Evolutionary conservation across 2,329 filamentous ascomycete genomes (phyloP), one percentile per base, ranked within the genome.

Genomic region (Trichoderma sp.): DNA sequence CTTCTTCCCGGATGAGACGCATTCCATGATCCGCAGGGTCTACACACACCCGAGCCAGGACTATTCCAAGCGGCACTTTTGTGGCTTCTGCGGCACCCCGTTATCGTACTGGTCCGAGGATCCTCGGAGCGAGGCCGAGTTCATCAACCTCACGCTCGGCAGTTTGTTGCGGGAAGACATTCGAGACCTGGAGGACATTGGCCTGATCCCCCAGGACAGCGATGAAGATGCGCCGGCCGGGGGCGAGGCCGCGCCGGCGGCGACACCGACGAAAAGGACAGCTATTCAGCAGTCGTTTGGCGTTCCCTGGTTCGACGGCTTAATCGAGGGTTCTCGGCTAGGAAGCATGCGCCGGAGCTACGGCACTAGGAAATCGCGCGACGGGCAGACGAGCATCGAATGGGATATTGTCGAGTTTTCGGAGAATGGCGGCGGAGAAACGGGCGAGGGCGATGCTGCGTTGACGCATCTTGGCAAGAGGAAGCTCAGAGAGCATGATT

Each of bases 81-180:
- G 94, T 80, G 94, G 94, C 29, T 96, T 92, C 82, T 97, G 94
- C 78, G 94, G 94, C 64, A 97, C 94, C 0, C 91, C 92, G 14
- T 83, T 97, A 66, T 91, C 91, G 0, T 93, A 91, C 74, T 97
- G 93, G 93, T 91, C 89, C 58, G 94, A 97, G 78, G 80, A 87
- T 29, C 91, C 92, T 0, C 82, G 80, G 0, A 84, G 84, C 63
- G 92, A 96, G 77, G 90, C 91, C 14, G 89, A 94, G 8, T 95
- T 87, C 77, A 93, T 97, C 81, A 90, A 89, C 70, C 83, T 97
- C 69, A 92, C 93, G 0, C 83, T 97, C n/a, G 92, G 92, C 5
- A 95, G 91, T 73, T 82, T 97, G 65, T 77, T 87, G 47, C 85
- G 86, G 6, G 88, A 92, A 68, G 92, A 96, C 76, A 82, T 97